These are phyloP conservation scores for Hypoxylon perforatum DNA, from an alignment of 495 filamentous ascomycete species.

Conservation along the genomic window DNA sequence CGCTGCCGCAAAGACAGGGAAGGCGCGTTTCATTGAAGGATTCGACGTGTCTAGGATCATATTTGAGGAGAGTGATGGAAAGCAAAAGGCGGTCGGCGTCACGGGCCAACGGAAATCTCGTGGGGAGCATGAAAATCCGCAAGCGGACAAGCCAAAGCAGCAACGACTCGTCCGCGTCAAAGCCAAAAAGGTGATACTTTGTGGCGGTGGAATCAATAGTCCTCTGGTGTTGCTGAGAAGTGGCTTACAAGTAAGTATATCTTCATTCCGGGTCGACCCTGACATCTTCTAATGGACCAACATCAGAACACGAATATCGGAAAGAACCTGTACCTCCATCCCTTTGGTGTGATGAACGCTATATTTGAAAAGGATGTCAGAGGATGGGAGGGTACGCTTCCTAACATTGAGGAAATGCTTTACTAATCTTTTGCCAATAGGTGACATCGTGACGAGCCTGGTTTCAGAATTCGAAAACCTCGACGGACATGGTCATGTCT, in stretches of 20 bases:
- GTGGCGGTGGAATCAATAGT: conserved; percentile 70
- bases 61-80: conserved; percentile 51
- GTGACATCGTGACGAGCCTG: conserved; percentile 71
- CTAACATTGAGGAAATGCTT: background rate
- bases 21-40: too few species aligned
- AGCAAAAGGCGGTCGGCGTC: conserved; percentile 41
- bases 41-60: too few species aligned
- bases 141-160: too few species aligned
- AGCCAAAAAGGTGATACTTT: conserved; percentile 76
- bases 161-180: conserved; percentile 71
- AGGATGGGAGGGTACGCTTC: conserved; percentile 71
- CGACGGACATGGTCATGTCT: conserved; percentile 75
- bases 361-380: conserved; percentile 67
- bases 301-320: conserved; percentile 75
- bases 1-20: too few species aligned
- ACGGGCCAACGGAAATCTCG: too few species aligned
- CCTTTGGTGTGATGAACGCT: conserved; percentile 63
- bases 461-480: conserved; percentile 76
- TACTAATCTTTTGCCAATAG: conserved; percentile 2
- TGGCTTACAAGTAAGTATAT: conserved; percentile 53
- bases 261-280: conserved; percentile 6
- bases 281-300: conserved; percentile 32
- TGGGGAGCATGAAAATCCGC: too few species aligned
- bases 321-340: conserved; percentile 76
- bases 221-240: conserved; percentile 74